Base-by-base conservation (phyloP, 2,329 filamentous ascomycete species). In the Fusarium multiceps region DNA sequence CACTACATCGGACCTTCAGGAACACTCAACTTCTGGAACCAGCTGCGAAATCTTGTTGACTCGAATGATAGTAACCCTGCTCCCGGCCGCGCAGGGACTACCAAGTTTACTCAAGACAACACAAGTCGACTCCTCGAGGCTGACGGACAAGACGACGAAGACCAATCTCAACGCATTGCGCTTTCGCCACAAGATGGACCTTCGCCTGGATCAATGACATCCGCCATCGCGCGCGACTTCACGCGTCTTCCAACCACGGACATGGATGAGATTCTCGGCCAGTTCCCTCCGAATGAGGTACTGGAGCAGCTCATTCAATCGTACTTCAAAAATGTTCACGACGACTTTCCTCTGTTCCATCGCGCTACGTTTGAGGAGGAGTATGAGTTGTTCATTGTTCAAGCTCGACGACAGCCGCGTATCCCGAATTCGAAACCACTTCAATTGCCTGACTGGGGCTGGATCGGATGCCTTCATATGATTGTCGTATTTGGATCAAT, bases 1-100 rank as follows among this genome's bases (percentile, higher is more conserved):
- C 78, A 81, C 53, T 81, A 80, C 43, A 80, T 80, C 27, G 79
- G 79, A 1, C 79, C 78, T 6, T 80, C 79, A 1, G 79, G 79
- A 3, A 79, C 77, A 4, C 73, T 80, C 16, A 76, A 78, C 57
- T 81, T 81, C 49, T 69, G 79, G 47, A 78, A 76, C 3, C 75
- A 80, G 55, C 73, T 81, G 2, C 76, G 79, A 4, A 64, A 76
- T n/a, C 71, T 80, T 2, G 63, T 79, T 7, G 61, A 77, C 4
- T 66, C 73, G 3, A 73, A 72, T 18, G 64, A 72, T 9, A 50
- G 50, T 2, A 23, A 42, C n/a, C 55, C 4, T 30, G 59, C 53
- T 9, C 50, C 61, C 3, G 47, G 49, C 1, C 46, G 56, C 11
- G 42, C 58, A 2, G 66, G 66, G 7, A 30, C 16, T 2, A 34